Evolutionary conservation across 2,329 filamentous ascomycete species (phyloP), one percentile per base, ranked within the genome.

Genomic region (Hortaea sp.): DNA sequence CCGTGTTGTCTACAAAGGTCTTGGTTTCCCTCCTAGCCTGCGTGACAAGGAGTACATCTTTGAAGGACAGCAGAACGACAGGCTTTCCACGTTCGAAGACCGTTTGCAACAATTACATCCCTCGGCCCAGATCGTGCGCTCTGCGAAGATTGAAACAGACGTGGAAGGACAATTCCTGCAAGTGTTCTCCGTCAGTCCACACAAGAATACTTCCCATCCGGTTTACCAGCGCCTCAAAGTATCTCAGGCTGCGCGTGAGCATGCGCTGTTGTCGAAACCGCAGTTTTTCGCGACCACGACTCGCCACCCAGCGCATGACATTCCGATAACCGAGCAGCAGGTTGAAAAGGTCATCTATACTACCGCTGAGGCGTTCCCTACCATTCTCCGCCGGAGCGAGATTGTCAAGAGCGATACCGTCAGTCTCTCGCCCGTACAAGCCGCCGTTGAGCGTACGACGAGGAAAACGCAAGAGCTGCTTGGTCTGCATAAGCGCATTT

Each of bases 1-100:
- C 77, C 84, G 86, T 53, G 89, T 97, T 29, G 76, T 82, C 9
- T 97, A 92, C 70, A 86, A 83, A 59, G 90, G 90, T 5, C 78
- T 95, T 45, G 89, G 90, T 1, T 97, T 95, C 66, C 86, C 89
- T 1, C 60, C 79, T 1, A 84, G 76, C 42, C 65, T 97, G 20
- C 78, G 88, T 43, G 88, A 95, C 65, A 95, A 95, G 68, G 83
- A 90, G 49, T 97, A 88, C 64, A 83, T 97, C 46, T 94, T 94
- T 57, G 88, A 97, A 66, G 88, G 86, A 0, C 78, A 81, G 1
- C 75, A 84, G 0, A 80, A 74, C 5, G 90, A 97, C 65, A 79
- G 85, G 20, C 80, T 87, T 37, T 79, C 81, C 1, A 82, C 81
- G 4, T 97, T 97, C 57, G 87, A 86, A 1, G 89, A 95, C 62